These are phyloP conservation scores for Lophium mytilinum DNA, from an alignment of 495 filamentous ascomycete species.

Conservation along the genomic window DNA sequence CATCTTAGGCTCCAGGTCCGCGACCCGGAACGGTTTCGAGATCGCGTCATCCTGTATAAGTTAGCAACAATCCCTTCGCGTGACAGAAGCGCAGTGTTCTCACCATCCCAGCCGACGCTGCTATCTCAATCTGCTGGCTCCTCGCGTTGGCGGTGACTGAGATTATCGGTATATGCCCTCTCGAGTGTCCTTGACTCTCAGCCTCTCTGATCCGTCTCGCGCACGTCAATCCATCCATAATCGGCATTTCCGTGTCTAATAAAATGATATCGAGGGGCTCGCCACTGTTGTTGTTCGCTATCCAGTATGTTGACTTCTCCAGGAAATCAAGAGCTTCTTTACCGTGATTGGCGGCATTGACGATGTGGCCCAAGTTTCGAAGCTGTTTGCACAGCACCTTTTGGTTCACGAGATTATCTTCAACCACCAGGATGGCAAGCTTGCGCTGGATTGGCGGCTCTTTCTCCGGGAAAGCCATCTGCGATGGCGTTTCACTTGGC, in stretches of 20 bases:
- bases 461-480: no score
- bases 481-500: no score
- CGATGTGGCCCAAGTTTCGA: slow-evolving; percentile 11
- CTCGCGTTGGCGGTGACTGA: slow-evolving; percentile 31
- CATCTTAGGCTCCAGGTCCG: slow-evolving; percentile 9
- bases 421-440: slow-evolving; percentile 15
- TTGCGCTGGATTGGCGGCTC: no score
- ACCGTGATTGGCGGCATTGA: slow-evolving; percentile 26
- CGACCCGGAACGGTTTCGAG: slow-evolving; percentile 6
- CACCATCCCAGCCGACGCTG: slow-evolving; percentile 26
- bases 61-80: no score
- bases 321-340: slow-evolving; percentile 24
- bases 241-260: slow-evolving; percentile 32
- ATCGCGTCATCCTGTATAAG: slow-evolving; percentile 4
- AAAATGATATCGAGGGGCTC: slow-evolving; percentile 21
- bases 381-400: slow-evolving; percentile 26
- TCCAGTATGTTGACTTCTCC: slow-evolving; percentile 6
- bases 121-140: slow-evolving; percentile 22
- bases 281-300: not conserved
- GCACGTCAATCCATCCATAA: slow-evolving; percentile 29
- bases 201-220: slow-evolving; percentile 20
- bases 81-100: no score
- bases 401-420: slow-evolving; percentile 32
- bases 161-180: slow-evolving; percentile 14
- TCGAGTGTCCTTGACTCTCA: slow-evolving; percentile 13